A percentile compares a stretch with the other conserved stretches of the same genome.
These are phyloP conservation scores for Trichoderma pleuroti DNA, from an alignment of 2,329 filamentous ascomycete species.

Conservation along the genomic window DNA sequence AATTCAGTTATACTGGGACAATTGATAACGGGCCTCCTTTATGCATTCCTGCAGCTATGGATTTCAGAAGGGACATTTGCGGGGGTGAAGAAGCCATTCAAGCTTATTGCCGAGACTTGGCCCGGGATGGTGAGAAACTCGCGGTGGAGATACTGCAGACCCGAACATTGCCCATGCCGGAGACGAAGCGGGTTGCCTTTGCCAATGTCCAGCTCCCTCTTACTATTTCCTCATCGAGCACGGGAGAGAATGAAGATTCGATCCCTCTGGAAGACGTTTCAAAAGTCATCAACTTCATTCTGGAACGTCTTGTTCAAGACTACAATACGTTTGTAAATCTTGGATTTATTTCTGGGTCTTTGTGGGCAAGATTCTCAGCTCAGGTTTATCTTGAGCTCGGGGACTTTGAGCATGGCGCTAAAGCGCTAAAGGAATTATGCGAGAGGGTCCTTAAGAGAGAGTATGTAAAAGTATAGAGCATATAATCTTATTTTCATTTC, in stretches of 20 bases:
- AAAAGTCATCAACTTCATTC: neutral
- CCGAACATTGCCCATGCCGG: neutral
- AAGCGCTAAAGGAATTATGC: neutral
- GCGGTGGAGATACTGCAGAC: neutral
- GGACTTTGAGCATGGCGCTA: slow-evolving; percentile 2
- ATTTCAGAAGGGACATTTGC: neutral
- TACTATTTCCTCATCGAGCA: neutral
- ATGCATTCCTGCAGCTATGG: neutral
- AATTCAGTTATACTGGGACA: slow-evolving; percentile 9
- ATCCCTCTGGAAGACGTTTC: neutral
- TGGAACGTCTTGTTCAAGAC: neutral
- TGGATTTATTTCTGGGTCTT: neutral
- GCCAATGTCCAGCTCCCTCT: slow-evolving; percentile 11
- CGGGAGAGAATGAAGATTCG: neutral
- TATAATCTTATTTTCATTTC: neutral
- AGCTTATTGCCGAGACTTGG: neutral
- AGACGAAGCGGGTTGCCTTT: slow-evolving; percentile 4
- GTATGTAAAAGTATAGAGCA: neutral
- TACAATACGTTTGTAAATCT: slow-evolving; percentile 5
- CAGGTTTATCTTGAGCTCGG: slow-evolving; percentile 4
- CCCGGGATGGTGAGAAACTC: neutral
- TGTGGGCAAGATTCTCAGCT: slow-evolving; percentile 7
- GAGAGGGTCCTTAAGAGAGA: neutral
- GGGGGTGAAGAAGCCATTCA: slow-evolving; percentile 6
- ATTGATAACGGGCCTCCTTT: slow-evolving; percentile 8